Evolutionary conservation across 2,329 filamentous ascomycete genomes (phyloP), one percentile per base, ranked within the genome.

Genomic region (Penicillium paneum): DNA sequence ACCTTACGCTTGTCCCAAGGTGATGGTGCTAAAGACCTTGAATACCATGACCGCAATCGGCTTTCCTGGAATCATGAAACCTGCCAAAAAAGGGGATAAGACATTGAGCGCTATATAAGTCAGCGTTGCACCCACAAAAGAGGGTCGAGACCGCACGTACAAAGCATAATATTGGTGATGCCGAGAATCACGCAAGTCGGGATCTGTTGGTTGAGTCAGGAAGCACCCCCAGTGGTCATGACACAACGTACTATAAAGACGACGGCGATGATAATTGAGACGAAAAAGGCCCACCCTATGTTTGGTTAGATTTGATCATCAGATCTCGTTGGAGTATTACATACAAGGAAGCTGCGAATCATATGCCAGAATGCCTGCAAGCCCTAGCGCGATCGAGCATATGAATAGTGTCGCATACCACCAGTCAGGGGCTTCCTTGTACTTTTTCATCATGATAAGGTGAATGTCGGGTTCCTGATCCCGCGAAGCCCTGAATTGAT

Each of bases 391-490:
- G 15, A 74, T 36, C 7, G 72, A 62, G 0, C 67, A 31, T 3
- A 70, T 32, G 5, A 72, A 70, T 8, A 76, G 40, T 2, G 38
- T 57, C 1, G 15, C 28, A 69, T 86, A 86, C 83, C 83, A 86
- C 82, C 80, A 85, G n/a, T 58, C 56, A 12, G 53, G 53, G 4
- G 46, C 56, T 31, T 60, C 57, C 0, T 76, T 79, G 1, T 86
- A 86, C 63, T 83, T 83, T 49, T 71, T 76, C 83, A 86, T 86
- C 21, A 86, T 71, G 55, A 81, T 83, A 80, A 86, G 85, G 67
- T 86, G 83, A 34, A 85, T 81, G 59, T 86, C 83, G 66, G 81
- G 61, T 40, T 57, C 56, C 26, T 62, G 56, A 5, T 62, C 42
- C 2, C 61, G 62, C 19, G 67, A 56, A 36, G 65, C 60, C 36